phyloP scores from a whole-genome alignment of 2,329 filamentous ascomycete species.

The Byssochlamys sp. region DNA sequence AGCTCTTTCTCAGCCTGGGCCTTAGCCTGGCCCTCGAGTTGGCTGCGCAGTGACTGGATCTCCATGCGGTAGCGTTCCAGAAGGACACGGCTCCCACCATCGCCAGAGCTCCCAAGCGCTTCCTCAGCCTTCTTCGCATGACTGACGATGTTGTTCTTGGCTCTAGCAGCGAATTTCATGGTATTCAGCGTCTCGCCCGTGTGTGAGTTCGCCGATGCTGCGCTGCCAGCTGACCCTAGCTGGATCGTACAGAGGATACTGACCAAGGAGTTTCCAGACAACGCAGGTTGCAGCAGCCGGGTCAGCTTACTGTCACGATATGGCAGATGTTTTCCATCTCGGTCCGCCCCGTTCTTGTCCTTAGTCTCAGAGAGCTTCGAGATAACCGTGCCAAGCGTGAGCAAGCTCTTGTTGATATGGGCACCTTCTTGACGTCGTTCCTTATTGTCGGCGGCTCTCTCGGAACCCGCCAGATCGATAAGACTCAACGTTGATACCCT shows the following conservation, averaged over 20 bases:
- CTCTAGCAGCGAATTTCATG: constrained; percentile 88
- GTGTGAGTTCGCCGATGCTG: constrained; percentile 62
- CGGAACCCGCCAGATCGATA: constrained; percentile 92
- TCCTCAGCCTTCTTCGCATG: constrained; percentile 93
- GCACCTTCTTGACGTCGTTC: constrained; percentile 88
- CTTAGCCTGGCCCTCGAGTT: constrained; percentile 76
- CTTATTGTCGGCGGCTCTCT: constrained; percentile 90
- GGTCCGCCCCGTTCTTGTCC: constrained; percentile 67
- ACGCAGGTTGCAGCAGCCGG: constrained; percentile 76
- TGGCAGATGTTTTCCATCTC: constrained; percentile 83
- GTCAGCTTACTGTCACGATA: constrained; percentile 98
- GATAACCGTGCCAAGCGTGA: constrained; percentile 92
- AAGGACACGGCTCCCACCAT: constrained; percentile 75
- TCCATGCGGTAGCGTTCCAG: constrained; percentile 90
- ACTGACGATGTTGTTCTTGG: constrained; percentile 95
- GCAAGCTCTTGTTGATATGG: constrained; percentile 95
- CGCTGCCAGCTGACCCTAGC: constrained; percentile 65
- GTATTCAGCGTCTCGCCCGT: constrained; percentile 88
- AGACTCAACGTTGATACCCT: constrained; percentile 88
- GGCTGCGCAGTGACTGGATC: constrained; percentile 68
- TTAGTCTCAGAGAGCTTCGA: constrained; percentile 82
- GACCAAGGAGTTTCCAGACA: constrained; percentile 87
- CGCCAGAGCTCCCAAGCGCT: constrained; percentile 64
- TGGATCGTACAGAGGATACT: constrained; percentile 97
- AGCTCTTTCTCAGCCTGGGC: constrained; percentile 51